Evolutionary conservation across 768 basidiomycete genomes (phyloP).

Genomic region (Amanita subjunquillea): DNA sequence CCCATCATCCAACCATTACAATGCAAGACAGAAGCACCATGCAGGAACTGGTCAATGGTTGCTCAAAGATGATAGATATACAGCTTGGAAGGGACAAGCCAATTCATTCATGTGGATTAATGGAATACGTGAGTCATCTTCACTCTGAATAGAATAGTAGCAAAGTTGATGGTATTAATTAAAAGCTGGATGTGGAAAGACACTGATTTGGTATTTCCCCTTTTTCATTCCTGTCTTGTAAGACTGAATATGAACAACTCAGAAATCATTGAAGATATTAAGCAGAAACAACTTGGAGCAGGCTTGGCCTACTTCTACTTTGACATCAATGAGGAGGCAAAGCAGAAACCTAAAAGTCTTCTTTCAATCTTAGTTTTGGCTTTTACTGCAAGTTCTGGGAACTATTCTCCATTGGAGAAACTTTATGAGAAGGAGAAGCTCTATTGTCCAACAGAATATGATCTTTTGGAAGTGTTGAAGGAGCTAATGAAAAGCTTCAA

Average conservation of each 20-base stretch:
- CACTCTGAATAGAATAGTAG: background rate
- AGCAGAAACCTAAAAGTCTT: background rate
- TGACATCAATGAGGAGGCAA: background rate
- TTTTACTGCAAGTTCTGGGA: background rate
- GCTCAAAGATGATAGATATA: background rate
- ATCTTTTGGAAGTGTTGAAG: background rate
- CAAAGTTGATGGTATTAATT: background rate
- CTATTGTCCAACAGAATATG: background rate
- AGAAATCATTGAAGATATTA: background rate
- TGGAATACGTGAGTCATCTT: too few species aligned
- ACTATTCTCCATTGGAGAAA: background rate
- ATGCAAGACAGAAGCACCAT: background rate
- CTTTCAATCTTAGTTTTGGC: background rate
- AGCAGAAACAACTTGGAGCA: background rate
- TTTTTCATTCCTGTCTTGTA: background rate
- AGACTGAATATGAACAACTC: background rate
- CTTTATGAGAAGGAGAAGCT: background rate
- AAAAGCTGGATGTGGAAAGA: background rate
- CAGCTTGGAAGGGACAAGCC: conserved; percentile 8
- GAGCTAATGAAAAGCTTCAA: background rate
- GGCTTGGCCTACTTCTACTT: conserved; percentile 1
- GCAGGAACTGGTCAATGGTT: background rate
- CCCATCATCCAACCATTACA: background rate
- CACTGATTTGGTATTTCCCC: background rate
- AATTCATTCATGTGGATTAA: too few species aligned